Percentiles rank a stretch among this genome's conserved stretches.
Evolutionary conservation across 768 basidiomycete genomes (phyloP).

Genomic region (Brasilioporus rufonigricans): DNA sequence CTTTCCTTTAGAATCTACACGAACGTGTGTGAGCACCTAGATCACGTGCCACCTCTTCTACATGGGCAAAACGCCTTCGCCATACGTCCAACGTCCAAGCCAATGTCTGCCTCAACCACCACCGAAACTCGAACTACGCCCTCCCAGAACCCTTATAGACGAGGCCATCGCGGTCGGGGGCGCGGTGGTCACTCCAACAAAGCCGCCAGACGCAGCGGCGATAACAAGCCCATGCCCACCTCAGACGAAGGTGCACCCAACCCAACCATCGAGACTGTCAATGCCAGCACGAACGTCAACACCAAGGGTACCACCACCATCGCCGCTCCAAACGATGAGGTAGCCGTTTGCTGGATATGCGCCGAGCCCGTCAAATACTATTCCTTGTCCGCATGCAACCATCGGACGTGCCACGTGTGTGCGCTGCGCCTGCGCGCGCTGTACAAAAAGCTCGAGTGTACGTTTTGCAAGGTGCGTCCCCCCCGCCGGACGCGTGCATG

Average conservation of each 20-base stretch:
- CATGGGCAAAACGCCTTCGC: too few relatives aligned
- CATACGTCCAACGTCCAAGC: not conserved
- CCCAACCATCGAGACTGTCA: not conserved
- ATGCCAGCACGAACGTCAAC: not conserved
- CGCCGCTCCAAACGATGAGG: constrained; percentile 22
- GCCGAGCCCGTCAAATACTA: constrained; percentile 92
- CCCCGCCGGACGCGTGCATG: not conserved
- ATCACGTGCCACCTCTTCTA: not conserved
- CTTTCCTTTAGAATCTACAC: too few relatives aligned
- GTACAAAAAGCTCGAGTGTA: constrained; percentile 92
- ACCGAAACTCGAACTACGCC: constrained; percentile 9
- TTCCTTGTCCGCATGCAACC: constrained; percentile 86
- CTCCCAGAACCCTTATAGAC: constrained; percentile 4
- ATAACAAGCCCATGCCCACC: not conserved
- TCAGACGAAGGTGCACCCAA: not conserved
- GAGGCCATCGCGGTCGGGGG: constrained; percentile 22
- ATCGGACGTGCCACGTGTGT: constrained; percentile 94
- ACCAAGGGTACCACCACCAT: not conserved
- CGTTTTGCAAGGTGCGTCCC: constrained; percentile 86
- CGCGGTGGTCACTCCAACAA: constrained; percentile 13
- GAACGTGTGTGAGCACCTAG: not conserved
- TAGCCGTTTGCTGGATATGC: constrained; percentile 81
- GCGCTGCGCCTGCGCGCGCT: constrained; percentile 82
- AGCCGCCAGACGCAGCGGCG: not conserved
- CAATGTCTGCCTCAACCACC: constrained; percentile 21